phyloP scores from a whole-genome alignment of 768 basidiomycete genomes.

The Gloeophyllum trabeum region DNA sequence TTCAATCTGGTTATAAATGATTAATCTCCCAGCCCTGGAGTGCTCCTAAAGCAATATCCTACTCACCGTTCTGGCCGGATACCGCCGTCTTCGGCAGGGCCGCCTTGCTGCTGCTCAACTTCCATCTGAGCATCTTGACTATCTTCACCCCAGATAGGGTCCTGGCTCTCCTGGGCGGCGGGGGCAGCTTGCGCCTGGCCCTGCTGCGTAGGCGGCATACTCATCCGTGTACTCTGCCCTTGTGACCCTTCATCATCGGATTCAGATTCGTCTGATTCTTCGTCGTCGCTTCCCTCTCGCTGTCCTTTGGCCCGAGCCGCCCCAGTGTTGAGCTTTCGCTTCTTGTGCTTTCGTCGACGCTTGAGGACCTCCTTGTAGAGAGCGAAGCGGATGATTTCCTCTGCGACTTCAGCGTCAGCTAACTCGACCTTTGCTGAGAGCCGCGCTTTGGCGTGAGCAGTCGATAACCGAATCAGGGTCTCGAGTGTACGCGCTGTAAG shows the following conservation, averaged over 20 bases:
- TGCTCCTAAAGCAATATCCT: constrained; percentile 3
- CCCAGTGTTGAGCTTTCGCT: constrained; percentile 66
- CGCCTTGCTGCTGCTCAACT: constrained; percentile 27
- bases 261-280: constrained; percentile 37
- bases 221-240: constrained; percentile 46
- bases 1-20: constrained; percentile 40
- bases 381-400: constrained; percentile 93
- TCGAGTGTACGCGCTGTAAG: constrained; percentile 97
- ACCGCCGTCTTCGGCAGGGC: constrained; percentile 27
- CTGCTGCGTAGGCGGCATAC: constrained; percentile 27
- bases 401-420: constrained; percentile 80
- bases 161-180: constrained; percentile 25
- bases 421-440: constrained; percentile 79
- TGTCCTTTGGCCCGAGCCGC: constrained; percentile 18
- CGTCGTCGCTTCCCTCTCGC: constrained; percentile 40
- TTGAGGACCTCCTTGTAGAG: constrained; percentile 96
- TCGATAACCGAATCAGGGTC: constrained; percentile 94
- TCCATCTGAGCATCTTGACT: constrained; percentile 59
- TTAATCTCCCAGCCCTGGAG: constrained; percentile 1
- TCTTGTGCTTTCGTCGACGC: constrained; percentile 59
- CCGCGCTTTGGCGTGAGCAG: constrained; percentile 94
- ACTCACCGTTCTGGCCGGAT: constrained; percentile 51
- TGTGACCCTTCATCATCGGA: constrained; percentile 30
- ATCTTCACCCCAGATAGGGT: constrained; percentile 58
- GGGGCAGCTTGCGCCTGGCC: constrained; percentile 12